Conservation (phyloP, 208 protist species). For the Entamoeba dispar region DNA sequence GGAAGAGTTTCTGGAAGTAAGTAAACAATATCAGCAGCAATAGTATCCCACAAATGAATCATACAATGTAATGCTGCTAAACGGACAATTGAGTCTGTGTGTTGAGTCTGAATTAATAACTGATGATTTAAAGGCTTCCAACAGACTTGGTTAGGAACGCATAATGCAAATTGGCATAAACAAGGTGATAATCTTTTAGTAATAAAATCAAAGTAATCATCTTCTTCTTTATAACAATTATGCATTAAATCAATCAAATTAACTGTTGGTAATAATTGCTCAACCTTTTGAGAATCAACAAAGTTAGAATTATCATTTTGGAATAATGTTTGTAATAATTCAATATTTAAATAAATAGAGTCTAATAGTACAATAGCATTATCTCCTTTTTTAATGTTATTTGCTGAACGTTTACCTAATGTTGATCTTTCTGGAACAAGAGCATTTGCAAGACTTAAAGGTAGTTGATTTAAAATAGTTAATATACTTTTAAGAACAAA, state of each 20-base stretch:
- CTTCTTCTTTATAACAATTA: background rate
- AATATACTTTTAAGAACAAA: background rate
- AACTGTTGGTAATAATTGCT: background rate
- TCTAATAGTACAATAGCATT: background rate
- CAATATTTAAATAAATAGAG: background rate
- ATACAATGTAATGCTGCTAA: too few relatives aligned
- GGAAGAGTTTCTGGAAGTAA: background rate
- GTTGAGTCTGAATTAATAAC: too few relatives aligned
- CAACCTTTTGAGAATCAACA: background rate
- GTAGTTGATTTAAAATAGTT: background rate
- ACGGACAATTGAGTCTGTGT: too few relatives aligned
- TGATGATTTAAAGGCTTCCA: too few relatives aligned
- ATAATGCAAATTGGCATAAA: background rate
- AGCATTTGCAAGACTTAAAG: background rate
- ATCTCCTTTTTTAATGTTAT: background rate
- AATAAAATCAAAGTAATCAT: background rate
- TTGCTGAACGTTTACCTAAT: background rate
- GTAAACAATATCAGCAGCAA: background rate
- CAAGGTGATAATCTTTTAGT: background rate
- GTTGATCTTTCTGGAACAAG: background rate
- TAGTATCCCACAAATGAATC: too few relatives aligned
- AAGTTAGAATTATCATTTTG: background rate
- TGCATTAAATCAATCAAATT: background rate
- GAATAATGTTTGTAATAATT: background rate
- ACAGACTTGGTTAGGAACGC: background rate